Base-by-base conservation (phyloP, 2,329 filamentous ascomycete genomes). In the Ophiostoma fasciatum region DNA sequence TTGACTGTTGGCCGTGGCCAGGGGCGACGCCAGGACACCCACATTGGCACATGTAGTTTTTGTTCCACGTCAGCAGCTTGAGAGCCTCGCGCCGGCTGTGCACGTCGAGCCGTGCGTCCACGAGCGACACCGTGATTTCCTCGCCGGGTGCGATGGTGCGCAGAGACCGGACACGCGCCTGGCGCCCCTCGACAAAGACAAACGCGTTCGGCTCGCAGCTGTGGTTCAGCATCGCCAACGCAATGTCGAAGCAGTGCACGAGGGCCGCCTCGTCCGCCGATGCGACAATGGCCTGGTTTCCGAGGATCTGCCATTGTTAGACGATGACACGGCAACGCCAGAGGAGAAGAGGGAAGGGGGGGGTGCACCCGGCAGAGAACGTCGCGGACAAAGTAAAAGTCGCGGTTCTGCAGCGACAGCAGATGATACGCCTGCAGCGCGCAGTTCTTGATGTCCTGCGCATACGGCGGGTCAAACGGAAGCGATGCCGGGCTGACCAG, bases 101-200 rank as follows among this genome's bases (percentile, higher is more conserved):
- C 1, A 54, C 45, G 18, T 48, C 46, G 15, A 49, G 34, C 4
- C 42, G 46, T 5, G 47, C 42, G 26, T 51, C 50, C 5, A 45
- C 36, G 34, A 58, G 57, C 31, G 46, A 49, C 8, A 57, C 46
- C 9, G 51, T 56, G 21, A 60, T 47, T 39, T 60, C 57, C 9
- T 53, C 50, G 10, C 53, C 53, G 0, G 51, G 46, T 1, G 36
- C n/a, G 28, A 60, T 52, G 10, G 42, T 38, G 20, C 36, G 48
- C 7, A 54, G 37, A 8, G 56, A 52, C 1, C 54, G 48, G 11
- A 58, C 46, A 2, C 48, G 45, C 1, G 56, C 38, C 35, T 55
- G 37, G 19, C 37, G 39, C 12, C 53, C 52, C 31, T 58, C 49
- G 15, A 54, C 51, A 33, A 51, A 51, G 20, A 53, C 42, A 23